phyloP scores from a whole-genome alignment of 2,329 filamentous ascomycete genomes.

The Colletotrichum chlorophyti region DNA sequence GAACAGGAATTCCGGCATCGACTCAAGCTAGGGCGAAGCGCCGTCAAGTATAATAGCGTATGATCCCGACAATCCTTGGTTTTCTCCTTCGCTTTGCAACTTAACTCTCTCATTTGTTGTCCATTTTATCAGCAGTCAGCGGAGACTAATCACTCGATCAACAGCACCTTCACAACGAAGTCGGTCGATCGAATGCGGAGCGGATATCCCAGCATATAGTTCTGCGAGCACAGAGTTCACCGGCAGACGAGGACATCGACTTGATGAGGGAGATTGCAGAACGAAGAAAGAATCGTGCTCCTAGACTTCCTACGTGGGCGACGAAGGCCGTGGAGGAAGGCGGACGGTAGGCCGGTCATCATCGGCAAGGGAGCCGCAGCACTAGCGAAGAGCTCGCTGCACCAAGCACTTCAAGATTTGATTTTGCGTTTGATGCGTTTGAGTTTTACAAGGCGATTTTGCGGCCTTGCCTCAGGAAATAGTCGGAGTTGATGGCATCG shows the following conservation, averaged over 20 bases:
- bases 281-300: slow-evolving; percentile 10
- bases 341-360: slow-evolving; percentile 4
- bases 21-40: slow-evolving; percentile 28
- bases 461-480: not conserved
- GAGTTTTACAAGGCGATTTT: not conserved
- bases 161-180: slow-evolving; percentile 41
- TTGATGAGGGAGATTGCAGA: slow-evolving; percentile 42
- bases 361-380: not conserved
- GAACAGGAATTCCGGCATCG: slow-evolving; percentile 35
- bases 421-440: too few species aligned
- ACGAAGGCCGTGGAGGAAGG: slow-evolving; percentile 34
- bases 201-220: not conserved
- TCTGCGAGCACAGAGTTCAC: too few species aligned
- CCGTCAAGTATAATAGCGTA: slow-evolving; percentile 41
- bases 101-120: not conserved
- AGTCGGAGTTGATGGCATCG: slow-evolving; percentile 6
- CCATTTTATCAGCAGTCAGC: not conserved
- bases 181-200: slow-evolving; percentile 32
- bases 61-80: slow-evolving; percentile 26
- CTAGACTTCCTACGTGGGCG: slow-evolving; percentile 40
- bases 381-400: not conserved
- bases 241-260: slow-evolving; percentile 30
- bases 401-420: too few species aligned
- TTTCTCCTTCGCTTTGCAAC: not conserved
- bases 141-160: slow-evolving; percentile 7